These are phyloP conservation scores for Pseudogymnoascus sp. DNA, from an alignment of 2,329 filamentous ascomycete genomes.

Conservation along the genomic window DNA sequence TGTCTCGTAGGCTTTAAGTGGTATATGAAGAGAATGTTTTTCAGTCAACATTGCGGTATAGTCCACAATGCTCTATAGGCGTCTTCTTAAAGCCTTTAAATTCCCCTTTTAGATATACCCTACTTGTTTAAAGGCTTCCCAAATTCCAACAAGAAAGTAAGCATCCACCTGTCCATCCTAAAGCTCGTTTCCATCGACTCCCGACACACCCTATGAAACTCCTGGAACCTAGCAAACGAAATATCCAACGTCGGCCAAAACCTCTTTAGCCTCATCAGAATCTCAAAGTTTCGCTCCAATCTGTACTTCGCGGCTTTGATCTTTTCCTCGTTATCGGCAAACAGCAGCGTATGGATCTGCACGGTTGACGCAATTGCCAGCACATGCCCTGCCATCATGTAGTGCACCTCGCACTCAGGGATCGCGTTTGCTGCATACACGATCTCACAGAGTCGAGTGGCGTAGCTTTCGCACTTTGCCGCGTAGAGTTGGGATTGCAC, in stretches of 20 bases:
- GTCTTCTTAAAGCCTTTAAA: too few species aligned
- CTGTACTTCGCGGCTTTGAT: conserved; percentile 30
- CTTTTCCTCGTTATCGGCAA: conserved; percentile 31
- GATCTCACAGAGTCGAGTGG: conserved; percentile 33
- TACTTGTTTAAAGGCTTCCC: conserved; percentile 9
- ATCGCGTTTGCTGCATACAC: conserved; percentile 33
- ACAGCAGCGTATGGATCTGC: conserved; percentile 39
- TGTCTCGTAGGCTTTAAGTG: too few species aligned
- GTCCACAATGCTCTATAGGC: too few species aligned
- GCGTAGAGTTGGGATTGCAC: conserved; percentile 27
- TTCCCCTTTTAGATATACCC: not conserved
- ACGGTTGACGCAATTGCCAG: conserved; percentile 40
- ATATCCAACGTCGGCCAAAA: conserved; percentile 37
- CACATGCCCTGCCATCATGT: conserved; percentile 40
- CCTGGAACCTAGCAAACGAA: conserved; percentile 32
- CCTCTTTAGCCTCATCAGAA: conserved; percentile 32
- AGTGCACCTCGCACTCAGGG: conserved; percentile 34
- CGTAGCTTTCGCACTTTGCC: conserved; percentile 34
- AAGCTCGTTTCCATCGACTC: conserved; percentile 32
- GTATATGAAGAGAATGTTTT: too few species aligned
- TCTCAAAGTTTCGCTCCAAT: conserved; percentile 38
- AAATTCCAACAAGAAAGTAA: conserved; percentile 27
- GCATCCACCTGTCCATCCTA: conserved; percentile 35
- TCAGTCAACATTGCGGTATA: too few species aligned
- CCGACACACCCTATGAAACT: conserved; percentile 36